Conservation (phyloP, 345 rosid species). For the Moricandia arvensis region DNA sequence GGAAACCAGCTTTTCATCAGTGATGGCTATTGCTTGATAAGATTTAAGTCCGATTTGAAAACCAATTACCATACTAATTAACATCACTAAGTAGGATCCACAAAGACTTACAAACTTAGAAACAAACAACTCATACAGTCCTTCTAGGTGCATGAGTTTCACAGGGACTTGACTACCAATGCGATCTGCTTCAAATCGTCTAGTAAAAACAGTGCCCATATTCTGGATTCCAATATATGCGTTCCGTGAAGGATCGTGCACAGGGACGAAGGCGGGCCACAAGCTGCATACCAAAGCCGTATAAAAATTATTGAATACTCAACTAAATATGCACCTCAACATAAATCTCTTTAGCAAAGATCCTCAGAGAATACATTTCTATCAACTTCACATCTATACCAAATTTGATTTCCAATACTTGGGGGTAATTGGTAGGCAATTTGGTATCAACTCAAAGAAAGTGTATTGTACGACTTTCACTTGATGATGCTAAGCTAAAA, state of each 20-base stretch:
- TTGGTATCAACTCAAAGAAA: constrained; percentile 18
- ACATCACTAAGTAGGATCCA: constrained; percentile 4
- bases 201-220: constrained; percentile 86
- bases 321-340: constrained; percentile 7
- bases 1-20: constrained; percentile 21
- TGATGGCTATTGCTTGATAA: constrained; percentile 12
- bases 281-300: constrained; percentile 52
- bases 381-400: not conserved
- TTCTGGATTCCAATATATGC: constrained; percentile 93
- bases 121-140: constrained; percentile 84
- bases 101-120: constrained; percentile 86
- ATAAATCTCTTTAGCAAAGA: constrained; percentile 17
- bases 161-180: constrained; percentile 94
- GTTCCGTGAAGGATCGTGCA: constrained; percentile 88
- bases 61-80: constrained; percentile 10
- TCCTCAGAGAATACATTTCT: not conserved
- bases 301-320: not conserved
- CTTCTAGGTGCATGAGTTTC: constrained; percentile 96
- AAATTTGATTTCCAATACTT: constrained; percentile 1
- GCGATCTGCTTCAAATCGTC: constrained; percentile 93
- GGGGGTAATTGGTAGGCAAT: not conserved
- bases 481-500: constrained; percentile 12
- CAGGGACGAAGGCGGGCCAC: constrained; percentile 99
- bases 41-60: not conserved
- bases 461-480: not conserved